Evolutionary conservation across 140 eudicot species (phyloP).

Genomic region (Oenanthe javanica): DNA sequence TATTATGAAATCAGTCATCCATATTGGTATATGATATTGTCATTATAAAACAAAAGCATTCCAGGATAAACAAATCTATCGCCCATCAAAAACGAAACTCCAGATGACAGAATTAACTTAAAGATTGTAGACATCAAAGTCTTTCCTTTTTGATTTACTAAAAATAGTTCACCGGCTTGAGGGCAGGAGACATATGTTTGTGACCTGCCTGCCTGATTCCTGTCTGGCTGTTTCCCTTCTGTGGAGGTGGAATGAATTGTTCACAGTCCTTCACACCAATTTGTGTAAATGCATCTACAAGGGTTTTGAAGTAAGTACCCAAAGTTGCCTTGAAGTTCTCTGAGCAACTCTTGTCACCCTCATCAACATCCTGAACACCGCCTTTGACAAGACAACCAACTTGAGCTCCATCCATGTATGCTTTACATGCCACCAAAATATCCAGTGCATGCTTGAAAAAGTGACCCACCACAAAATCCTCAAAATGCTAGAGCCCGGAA

Average conservation of each 20-base stretch:
- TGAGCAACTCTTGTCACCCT: conserved; percentile 53
- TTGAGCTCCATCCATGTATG: conserved; percentile 56
- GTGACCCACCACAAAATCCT: conserved; percentile 69
- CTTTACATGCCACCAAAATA: conserved; percentile 59
- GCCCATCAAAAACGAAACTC: not conserved
- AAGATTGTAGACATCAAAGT: not conserved
- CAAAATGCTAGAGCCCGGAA: conserved; percentile 59
- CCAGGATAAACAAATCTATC: too few relatives aligned
- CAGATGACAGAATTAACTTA: not conserved
- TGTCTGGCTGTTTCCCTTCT: conserved; percentile 10
- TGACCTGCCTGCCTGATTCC: not conserved
- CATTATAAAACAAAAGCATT: too few relatives aligned
- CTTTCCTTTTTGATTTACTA: not conserved
- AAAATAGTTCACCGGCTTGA: not conserved
- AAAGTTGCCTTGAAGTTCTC: conserved; percentile 30
- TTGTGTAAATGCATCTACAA: conserved; percentile 41
- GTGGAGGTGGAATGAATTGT: conserved; percentile 24
- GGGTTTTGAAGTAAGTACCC: conserved; percentile 27
- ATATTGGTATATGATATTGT: too few relatives aligned
- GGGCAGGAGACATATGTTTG: conserved; percentile 12
- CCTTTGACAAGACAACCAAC: conserved; percentile 59
- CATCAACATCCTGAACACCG: conserved; percentile 42
- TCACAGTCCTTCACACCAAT: conserved; percentile 55
- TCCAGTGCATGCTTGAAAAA: conserved; percentile 44
- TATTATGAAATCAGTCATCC: too few relatives aligned